phyloP scores from a whole-genome alignment of 257 asterid species.

The Buddleja alternifolia region DNA sequence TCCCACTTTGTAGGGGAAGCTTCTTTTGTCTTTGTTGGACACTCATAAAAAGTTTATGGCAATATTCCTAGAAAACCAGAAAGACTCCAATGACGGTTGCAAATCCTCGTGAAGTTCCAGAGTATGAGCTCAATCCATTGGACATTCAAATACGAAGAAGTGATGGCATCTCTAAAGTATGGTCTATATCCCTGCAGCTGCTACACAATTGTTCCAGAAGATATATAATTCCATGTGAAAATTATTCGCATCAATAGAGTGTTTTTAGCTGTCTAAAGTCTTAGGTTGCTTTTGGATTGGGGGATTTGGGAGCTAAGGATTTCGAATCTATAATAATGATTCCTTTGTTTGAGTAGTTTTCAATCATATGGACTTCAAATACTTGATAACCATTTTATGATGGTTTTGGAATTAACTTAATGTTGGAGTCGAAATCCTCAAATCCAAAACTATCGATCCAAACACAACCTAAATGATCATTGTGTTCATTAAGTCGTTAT shows the following conservation, averaged over 20 bases:
- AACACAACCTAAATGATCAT: neutral
- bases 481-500: neutral
- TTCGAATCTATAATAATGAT: no score
- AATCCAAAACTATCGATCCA: no score
- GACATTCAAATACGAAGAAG: constrained; percentile 89
- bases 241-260: neutral
- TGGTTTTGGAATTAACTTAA: no score
- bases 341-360: no score
- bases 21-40: constrained; percentile 28
- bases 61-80: constrained; percentile 79
- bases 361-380: no score
- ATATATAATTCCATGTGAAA: constrained; percentile 1
- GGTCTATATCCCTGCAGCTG: constrained; percentile 24
- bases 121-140: constrained; percentile 91
- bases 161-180: constrained; percentile 93
- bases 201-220: neutral
- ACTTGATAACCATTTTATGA: no score
- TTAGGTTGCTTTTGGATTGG: no score
- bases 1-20: constrained; percentile 11
- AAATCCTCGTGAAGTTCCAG: constrained; percentile 98
- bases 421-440: no score
- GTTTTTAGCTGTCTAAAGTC: constrained; percentile 2
- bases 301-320: no score
- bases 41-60: constrained; percentile 35
- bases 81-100: constrained; percentile 95